A percentile compares a stretch with the other conserved stretches of the same genome.
These are phyloP conservation scores for Quillaja saponaria DNA, from an alignment of 306 rosid genomes.

Conservation along the genomic window DNA sequence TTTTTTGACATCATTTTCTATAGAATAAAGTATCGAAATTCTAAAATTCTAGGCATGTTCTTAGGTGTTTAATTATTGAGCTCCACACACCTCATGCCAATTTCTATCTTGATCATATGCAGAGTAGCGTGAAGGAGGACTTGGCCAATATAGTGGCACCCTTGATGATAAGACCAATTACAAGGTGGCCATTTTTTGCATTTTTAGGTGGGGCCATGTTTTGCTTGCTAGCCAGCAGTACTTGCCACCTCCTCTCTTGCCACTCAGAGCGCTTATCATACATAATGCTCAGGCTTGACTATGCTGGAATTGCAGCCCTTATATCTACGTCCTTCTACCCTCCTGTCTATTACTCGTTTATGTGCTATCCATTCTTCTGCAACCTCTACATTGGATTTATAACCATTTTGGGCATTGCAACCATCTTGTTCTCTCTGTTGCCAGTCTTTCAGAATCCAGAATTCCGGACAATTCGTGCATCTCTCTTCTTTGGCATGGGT, in stretches of 20 bases:
- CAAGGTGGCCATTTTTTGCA: conserved; percentile 92
- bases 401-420: conserved; percentile 68
- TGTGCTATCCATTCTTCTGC: conserved; percentile 95
- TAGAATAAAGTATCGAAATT: background rate
- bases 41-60: background rate
- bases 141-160: conserved; percentile 79
- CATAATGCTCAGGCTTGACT: conserved; percentile 92
- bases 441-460: conserved; percentile 85
- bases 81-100: conserved; percentile 22
- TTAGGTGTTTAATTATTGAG: background rate
- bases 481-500: conserved; percentile 89
- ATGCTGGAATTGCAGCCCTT: conserved; percentile 98
- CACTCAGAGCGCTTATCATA: conserved; percentile 80
- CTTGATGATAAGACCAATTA: conserved; percentile 73
- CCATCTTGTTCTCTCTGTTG: conserved; percentile 69
- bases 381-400: conserved; percentile 81
- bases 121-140: conserved; percentile 77
- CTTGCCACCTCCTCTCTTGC: conserved; percentile 92
- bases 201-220: conserved; percentile 98
- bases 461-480: conserved; percentile 73
- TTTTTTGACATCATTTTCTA: background rate
- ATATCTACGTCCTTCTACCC: conserved; percentile 94
- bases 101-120: conserved; percentile 39
- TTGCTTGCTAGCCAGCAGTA: conserved; percentile 89
- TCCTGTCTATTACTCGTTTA: conserved; percentile 91